Percentiles rank a stretch among this genome's conserved stretches.
These are phyloP conservation scores for Pyrenochaeta sp. DNA, from an alignment of 2,329 filamentous ascomycete genomes.

Conservation along the genomic window DNA sequence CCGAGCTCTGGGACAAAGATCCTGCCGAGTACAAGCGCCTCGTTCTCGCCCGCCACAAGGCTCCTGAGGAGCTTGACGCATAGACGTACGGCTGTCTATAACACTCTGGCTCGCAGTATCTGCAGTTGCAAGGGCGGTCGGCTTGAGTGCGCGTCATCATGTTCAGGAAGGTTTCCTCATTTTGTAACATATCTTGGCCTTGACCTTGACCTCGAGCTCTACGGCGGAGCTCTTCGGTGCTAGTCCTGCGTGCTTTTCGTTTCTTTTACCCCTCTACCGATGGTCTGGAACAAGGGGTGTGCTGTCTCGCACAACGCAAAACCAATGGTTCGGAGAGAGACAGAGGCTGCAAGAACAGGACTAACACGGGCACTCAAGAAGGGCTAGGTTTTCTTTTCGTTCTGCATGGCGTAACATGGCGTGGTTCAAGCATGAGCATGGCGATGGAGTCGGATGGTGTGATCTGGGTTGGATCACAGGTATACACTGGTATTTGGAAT, in stretches of 20 bases:
- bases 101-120: neutral
- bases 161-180: no score
- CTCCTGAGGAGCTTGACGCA: conserved; percentile 53
- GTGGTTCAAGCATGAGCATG: conserved; percentile 8
- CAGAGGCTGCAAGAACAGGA: neutral
- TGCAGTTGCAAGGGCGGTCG: no score
- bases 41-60: conserved; percentile 68
- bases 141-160: no score
- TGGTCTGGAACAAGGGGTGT: neutral
- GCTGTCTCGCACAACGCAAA: neutral
- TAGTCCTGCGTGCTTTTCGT: no score
- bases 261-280: neutral
- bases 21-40: conserved; percentile 83
- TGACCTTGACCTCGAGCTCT: no score
- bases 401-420: conserved; percentile 9
- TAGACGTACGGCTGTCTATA: conserved; percentile 5
- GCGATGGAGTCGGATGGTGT: conserved; percentile 12
- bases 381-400: neutral
- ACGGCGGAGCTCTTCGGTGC: no score
- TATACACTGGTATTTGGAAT: no score
- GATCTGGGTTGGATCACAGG: neutral
- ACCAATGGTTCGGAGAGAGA: neutral
- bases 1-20: conserved; percentile 93
- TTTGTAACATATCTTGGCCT: no score
- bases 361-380: neutral